Evolutionary conservation across 345 rosid genomes (phyloP), one percentile per base, ranked within the genome.

Genomic region (Draba incana): DNA sequence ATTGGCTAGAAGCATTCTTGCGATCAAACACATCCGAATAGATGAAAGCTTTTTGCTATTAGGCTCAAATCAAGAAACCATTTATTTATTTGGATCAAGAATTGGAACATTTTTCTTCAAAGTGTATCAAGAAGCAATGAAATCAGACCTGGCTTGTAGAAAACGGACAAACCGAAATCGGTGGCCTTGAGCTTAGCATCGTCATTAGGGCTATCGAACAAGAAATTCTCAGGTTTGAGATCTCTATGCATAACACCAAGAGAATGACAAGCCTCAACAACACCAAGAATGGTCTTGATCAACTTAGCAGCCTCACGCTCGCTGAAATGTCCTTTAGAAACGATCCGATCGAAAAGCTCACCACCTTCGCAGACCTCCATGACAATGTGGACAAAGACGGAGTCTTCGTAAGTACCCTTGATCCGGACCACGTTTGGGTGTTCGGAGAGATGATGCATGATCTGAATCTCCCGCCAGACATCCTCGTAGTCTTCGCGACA

Each of bases 311-410:
- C 99, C 79, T 91, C 95, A 38, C 83, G 81, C 82, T 94, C 96
- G 66, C 97, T 94, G 63, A 85, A 94, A 68, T 91, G 96, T 15
- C 99, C 99, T 69, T 86, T 94, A 0, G 86, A 87, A 28, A 94
- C 96, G 56, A 94, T 94, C 80, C 97, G 74, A 57, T 94, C 99
- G 57, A 94, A 94, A 35, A 91, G 89, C 87, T 94, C 99, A 0
- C 99, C 99, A 1, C 99, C 99, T 3, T 79, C 92, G 53, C 99
- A 94, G 3, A 94, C 75, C 82, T 94, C 99, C 99, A 94, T 94
- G 2, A 94, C 99, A 71, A 94, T 74, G 78, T 94, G 99, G 24
- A 94, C 99, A 46, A 91, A 93, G 47, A 91, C 86, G 20, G 85
- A 76, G 68, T 93, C 98, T 77, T 93, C 98, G 27, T 88, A 93